phyloP scores from a whole-genome alignment of 1,284 basidiomycete genomes.

The Cystobasidium sp. region DNA sequence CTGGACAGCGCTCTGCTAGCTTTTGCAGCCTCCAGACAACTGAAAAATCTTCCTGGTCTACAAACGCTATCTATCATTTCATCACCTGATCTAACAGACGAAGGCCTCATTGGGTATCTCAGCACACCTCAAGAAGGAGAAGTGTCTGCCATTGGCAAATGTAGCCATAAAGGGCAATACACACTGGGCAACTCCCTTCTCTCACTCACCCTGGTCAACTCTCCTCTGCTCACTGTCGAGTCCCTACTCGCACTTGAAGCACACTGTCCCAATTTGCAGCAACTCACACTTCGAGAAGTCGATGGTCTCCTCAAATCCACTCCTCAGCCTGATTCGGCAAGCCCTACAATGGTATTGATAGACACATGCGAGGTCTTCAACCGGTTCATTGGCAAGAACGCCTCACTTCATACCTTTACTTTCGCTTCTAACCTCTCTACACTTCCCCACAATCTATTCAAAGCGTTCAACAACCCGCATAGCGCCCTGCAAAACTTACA shows the following conservation, averaged over 20 bases:
- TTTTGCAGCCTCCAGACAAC: constrained; percentile 1
- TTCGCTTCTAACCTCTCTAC: background rate
- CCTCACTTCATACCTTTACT: background rate
- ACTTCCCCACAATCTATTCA: constrained; percentile 12
- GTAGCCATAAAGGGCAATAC: background rate
- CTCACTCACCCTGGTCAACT: constrained; percentile 21
- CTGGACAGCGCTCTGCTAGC: constrained; percentile 31
- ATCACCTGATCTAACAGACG: constrained; percentile 41
- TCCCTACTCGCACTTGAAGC: background rate
- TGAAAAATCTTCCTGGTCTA: constrained; percentile 23
- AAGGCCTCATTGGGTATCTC: constrained; percentile 31
- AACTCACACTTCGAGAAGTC: constrained; percentile 6
- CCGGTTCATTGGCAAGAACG: background rate
- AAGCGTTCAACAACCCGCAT: background rate
- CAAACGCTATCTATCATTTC: constrained; percentile 32
- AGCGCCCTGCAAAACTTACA: constrained; percentile 5
- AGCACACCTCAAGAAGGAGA: background rate
- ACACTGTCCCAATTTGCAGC: constrained; percentile 2
- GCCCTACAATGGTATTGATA: background rate
- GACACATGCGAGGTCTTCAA: background rate
- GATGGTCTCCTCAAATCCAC: constrained; percentile 16
- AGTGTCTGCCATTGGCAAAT: background rate
- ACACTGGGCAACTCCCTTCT: constrained; percentile 7
- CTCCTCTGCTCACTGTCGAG: background rate
- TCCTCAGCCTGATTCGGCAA: background rate